Evolutionary conservation across 495 filamentous ascomycete species (phyloP).

Genomic region (Cercophora newfieldiana): DNA sequence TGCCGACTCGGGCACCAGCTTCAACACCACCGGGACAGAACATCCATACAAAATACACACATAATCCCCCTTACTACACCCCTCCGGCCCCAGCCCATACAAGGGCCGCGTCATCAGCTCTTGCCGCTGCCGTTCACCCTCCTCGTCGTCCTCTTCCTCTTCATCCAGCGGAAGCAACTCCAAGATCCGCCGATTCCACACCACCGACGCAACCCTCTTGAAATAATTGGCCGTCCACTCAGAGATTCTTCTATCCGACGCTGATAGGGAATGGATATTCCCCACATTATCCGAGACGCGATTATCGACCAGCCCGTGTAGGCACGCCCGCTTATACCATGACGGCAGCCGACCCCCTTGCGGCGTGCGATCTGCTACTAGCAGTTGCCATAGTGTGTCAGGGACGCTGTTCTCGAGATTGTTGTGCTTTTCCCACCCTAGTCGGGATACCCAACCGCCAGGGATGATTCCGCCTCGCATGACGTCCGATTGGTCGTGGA

Average conservation of each 20-base stretch:
- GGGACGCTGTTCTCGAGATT: slow-evolving; percentile 6
- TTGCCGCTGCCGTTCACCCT: not conserved
- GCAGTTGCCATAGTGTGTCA: not conserved
- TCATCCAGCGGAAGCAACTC: not conserved
- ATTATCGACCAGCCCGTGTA: slow-evolving; percentile 15
- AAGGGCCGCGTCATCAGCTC: not conserved
- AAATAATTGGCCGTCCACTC: slow-evolving; percentile 11
- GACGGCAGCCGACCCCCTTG: slow-evolving; percentile 6
- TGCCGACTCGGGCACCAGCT: not conserved
- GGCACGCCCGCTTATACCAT: slow-evolving; percentile 19
- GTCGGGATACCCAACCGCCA: not conserved
- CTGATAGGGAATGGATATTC: slow-evolving; percentile 12
- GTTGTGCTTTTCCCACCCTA: not conserved
- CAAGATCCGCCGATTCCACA: slow-evolving; percentile 16
- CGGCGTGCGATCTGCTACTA: slow-evolving; percentile 1
- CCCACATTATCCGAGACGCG: slow-evolving; percentile 12
- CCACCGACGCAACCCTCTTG: slow-evolving; percentile 11
- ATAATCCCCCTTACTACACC: not conserved
- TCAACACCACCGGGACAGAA: slow-evolving; percentile 1
- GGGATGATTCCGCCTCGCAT: slow-evolving; percentile 10
- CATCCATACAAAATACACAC: slow-evolving; percentile 6
- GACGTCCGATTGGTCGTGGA: slow-evolving; percentile 1
- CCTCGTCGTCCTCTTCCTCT: not conserved
- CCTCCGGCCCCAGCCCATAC: not conserved
- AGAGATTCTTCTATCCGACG: not conserved